Base-by-base conservation (phyloP, 169 alveolate species). In the Plasmodium gallinaceum region DNA sequence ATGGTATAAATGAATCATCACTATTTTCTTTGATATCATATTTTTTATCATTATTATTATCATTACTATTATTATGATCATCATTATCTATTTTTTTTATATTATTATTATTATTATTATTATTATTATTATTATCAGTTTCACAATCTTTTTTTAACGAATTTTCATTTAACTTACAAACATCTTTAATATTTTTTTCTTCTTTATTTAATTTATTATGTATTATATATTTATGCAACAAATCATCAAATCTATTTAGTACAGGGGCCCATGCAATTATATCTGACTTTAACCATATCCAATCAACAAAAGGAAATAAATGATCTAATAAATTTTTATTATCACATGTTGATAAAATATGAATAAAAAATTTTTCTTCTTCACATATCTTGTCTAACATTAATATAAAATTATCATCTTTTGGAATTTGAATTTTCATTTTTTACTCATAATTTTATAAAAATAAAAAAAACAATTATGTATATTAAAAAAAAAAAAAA, bases 201-300 rank as follows among this genome's bases (percentile, higher is more conserved):
- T 51, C 74, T 26, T 54, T 86, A 75, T 22, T 66, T 76, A 88
- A 71, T 69, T 80, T 80, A 89, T 46, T 86, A 43, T 39, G 91
- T 52, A 70, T 14, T 7, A 91, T 61, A 88, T 94, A 94, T 22
- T 61, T 61, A n/a, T 86, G 74, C 52, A 92, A 74, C 20, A 94
- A 78, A 60, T 91, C 95, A 48, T 94, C 96, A 85, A 94, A 94
- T 24, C 96, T 74, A 72, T 94, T 93, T 61, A 94, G 64, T 8
- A 93, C 96, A 1, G 96, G 94, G 10, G 96, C 95, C 96, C 96
- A 94, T 76, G 95, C 94, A 20, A 93, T 52, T 24, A 93, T 64
- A 71, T 94, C 96, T 48, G 96, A 88, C 48, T 93, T 92, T 45
- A 88, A 90, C 96, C 96, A 94, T 26, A 94, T 94, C 96, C 96